These are phyloP conservation scores for Bauhinia variegata DNA, from an alignment of 306 rosid genomes.

Conservation along the genomic window DNA sequence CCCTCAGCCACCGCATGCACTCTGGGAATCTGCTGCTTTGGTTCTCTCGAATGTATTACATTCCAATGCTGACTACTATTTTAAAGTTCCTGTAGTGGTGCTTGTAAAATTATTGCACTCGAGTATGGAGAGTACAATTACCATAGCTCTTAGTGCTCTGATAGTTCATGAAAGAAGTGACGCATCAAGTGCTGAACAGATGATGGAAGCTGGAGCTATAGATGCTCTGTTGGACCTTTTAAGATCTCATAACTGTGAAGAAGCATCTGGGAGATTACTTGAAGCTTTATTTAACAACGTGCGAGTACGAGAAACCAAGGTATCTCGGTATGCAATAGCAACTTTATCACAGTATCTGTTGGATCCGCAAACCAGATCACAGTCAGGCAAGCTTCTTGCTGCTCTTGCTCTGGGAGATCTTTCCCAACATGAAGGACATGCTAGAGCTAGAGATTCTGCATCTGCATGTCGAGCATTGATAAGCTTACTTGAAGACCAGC, in stretches of 20 bases:
- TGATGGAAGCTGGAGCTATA: conserved; percentile 88
- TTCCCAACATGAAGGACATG: conserved; percentile 88
- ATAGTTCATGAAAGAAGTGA: conserved; percentile 76
- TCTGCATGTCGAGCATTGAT: conserved; percentile 94
- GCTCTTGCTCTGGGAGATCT: conserved; percentile 91
- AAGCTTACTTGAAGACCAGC: conserved; percentile 93
- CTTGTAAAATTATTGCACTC: conserved; percentile 94
- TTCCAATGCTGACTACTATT: conserved; percentile 79
- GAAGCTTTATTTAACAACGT: conserved; percentile 90
- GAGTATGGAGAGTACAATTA: conserved; percentile 72
- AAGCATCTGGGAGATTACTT: conserved; percentile 81
- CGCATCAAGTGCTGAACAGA: conserved; percentile 82
- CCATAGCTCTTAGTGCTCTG: conserved; percentile 75
- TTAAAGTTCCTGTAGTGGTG: conserved; percentile 90
- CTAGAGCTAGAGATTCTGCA: conserved; percentile 80
- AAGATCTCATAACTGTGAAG: conserved; percentile 96
- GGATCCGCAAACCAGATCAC: conserved; percentile 88
- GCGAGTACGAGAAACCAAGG: conserved; percentile 88
- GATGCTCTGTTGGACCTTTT: conserved; percentile 82
- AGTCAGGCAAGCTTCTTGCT: conserved; percentile 87
- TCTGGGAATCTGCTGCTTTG: conserved; percentile 96
- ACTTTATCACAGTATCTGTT: conserved; percentile 91
- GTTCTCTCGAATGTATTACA: conserved; percentile 85
- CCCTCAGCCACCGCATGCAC: conserved; percentile 87
- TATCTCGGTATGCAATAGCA: conserved; percentile 85